Evolutionary conservation across 2,329 filamentous ascomycete species (phyloP).

Genomic region (Fusarium subglutinans): DNA sequence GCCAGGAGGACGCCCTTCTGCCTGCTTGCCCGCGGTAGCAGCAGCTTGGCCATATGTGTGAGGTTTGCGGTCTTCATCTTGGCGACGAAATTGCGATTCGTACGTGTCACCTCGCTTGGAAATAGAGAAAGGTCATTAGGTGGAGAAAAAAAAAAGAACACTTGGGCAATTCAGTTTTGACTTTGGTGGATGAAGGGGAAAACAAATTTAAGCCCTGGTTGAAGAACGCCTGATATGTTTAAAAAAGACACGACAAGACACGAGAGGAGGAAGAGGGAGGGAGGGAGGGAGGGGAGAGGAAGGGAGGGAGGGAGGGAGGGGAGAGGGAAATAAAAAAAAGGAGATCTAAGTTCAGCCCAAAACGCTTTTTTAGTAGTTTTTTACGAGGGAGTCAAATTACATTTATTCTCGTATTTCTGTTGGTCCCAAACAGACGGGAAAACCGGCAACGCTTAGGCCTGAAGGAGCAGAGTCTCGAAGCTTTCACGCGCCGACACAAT

Average conservation of each 20-base stretch:
- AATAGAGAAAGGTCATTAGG: neutral
- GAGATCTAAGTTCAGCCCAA: neutral
- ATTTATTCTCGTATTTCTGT: neutral
- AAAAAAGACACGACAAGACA: neutral
- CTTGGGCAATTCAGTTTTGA: neutral
- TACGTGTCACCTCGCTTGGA: neutral
- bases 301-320: no score
- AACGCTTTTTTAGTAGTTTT: neutral
- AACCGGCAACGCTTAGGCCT: neutral
- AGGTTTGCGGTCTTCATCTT: neutral
- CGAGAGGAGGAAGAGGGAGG: neutral
- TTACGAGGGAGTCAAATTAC: neutral
- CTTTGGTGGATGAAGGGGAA: neutral
- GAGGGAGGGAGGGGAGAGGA: no score
- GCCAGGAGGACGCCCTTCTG: slow-evolving; percentile 5
- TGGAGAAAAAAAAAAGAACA: neutral
- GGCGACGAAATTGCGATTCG: neutral
- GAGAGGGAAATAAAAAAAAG: neutral
- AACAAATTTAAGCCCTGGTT: neutral
- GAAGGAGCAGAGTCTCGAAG: neutral
- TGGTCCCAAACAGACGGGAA: neutral
- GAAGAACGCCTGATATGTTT: neutral
- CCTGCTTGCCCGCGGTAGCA: slow-evolving; percentile 3
- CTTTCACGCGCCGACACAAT: neutral
- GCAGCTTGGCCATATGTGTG: neutral